Evolutionary conservation across 139 green algal species (phyloP), one percentile per base, ranked within the genome.

Genomic region (Chlorella vulgaris): DNA sequence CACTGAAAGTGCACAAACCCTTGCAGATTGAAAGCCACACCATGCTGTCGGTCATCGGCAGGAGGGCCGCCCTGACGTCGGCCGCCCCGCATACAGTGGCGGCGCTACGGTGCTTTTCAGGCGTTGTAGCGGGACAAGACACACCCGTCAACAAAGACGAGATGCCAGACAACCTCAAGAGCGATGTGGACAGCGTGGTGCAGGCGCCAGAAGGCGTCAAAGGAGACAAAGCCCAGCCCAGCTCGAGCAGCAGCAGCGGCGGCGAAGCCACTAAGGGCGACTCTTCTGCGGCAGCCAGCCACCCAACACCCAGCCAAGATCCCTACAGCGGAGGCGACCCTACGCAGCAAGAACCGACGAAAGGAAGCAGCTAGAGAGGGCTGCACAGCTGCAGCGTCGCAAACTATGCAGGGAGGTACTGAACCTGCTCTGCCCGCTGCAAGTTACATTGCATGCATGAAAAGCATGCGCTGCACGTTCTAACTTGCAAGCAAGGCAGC

Each of bases 61-160:
- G 36, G 26, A 55, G 42, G 8, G 40, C 67, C 2, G 33, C 33
- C 8, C 15, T 31, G 8, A 15, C 68, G 8, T 24, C 68, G 19
- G 68, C 68, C 8, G 40, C 40, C 5, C 21, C 39, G 4, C 24
- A 39, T 1, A 7, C 26, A 2, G 38, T 38, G 4, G 67, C 38
- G 13, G 10, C 40, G 55, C 13, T 10, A 28, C 18, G 55, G 55
- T 21, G 55, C 18, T 65, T 10, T 8, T 65, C 55, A n/a, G 63
- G 63, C 63, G 4, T 75, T 3, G 68, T 75, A 0, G 39, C 68
- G 8, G 68, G 68, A 7, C 68, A 75, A 40, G 68, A 75, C 68
- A 75, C 68, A 4, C 68, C 68, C 0, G 68, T 75, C 26, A 15
- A 65, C 18, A 39, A 7, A 26, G 68, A 55, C 7, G 68, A 75